A percentile compares a stretch with the other conserved stretches of the same genome.
Evolutionary conservation across 2,329 filamentous ascomycete species (phyloP).

Genomic region (Blumeriella jaapii): DNA sequence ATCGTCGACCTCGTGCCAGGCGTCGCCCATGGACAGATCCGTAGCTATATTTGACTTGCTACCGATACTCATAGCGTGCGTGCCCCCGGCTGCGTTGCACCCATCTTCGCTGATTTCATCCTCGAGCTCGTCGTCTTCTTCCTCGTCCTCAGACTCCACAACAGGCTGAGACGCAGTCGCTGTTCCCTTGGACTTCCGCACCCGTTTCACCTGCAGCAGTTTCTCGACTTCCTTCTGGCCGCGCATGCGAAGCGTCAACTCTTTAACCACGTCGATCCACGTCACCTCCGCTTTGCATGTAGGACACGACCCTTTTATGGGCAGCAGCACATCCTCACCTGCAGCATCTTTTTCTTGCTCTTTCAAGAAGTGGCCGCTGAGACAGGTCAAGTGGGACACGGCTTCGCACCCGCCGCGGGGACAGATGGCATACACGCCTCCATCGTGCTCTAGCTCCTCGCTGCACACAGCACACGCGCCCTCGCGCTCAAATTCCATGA

Average conservation of each 20-base stretch:
- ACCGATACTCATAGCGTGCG: too few species aligned
- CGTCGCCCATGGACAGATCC: not conserved
- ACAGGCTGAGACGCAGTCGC: constrained; percentile 11
- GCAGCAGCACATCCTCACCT: constrained; percentile 41
- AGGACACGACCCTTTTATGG: constrained; percentile 59
- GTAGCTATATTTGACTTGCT: too few species aligned
- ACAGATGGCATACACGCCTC: constrained; percentile 47
- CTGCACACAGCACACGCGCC: constrained; percentile 43
- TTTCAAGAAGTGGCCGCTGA: constrained; percentile 40
- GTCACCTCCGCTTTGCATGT: constrained; percentile 47
- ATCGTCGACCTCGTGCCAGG: not conserved
- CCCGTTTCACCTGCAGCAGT: constrained; percentile 42
- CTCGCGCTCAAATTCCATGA: constrained; percentile 45
- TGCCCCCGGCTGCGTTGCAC: too few species aligned
- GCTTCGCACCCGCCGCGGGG: constrained; percentile 41
- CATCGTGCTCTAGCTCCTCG: constrained; percentile 33
- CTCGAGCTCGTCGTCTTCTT: constrained; percentile 11
- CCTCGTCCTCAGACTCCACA: constrained; percentile 11
- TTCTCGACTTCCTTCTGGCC: constrained; percentile 59
- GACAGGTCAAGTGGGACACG: constrained; percentile 49
- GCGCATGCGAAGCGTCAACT: constrained; percentile 62
- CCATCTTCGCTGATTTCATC: constrained; percentile 5
- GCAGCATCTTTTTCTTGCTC: constrained; percentile 14
- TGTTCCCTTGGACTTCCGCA: constrained; percentile 8
- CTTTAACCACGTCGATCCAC: constrained; percentile 75